Conservation (phyloP, 2,329 filamentous ascomycete species). For the Talaromyces sp. region DNA sequence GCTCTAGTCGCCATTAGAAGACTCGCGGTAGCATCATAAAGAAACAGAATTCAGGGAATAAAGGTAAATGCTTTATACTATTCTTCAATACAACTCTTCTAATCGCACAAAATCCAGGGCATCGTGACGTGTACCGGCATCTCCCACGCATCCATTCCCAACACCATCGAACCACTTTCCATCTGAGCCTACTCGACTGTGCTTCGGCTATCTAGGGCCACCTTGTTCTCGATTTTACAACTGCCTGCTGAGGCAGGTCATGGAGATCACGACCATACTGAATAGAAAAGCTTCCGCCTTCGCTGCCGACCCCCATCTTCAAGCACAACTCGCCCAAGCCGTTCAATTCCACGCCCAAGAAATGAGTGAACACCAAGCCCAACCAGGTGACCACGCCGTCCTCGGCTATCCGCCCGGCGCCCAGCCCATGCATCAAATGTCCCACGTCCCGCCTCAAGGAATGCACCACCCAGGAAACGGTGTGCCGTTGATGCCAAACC, state of each 20-base stretch:
- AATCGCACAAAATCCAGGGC: not conserved
- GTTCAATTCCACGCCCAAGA: conserved; percentile 38
- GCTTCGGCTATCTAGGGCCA: not conserved
- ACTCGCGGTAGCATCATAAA: not conserved
- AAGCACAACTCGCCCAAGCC: conserved; percentile 38
- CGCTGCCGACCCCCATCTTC: conserved; percentile 37
- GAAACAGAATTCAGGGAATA: not conserved
- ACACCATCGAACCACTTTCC: not conserved
- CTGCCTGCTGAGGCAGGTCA: conserved; percentile 33
- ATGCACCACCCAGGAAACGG: conserved; percentile 40
- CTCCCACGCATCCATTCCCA: not conserved
- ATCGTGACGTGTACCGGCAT: not conserved
- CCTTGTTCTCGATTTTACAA: conserved; percentile 4
- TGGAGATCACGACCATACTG: conserved; percentile 49
- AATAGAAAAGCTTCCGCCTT: conserved; percentile 44
- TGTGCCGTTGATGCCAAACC: conserved; percentile 51
- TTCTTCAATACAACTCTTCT: not conserved
- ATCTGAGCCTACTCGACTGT: not conserved
- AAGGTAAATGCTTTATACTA: not conserved
- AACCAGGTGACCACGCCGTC: conserved; percentile 51
- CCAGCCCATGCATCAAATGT: conserved; percentile 47
- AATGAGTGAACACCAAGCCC: conserved; percentile 54
- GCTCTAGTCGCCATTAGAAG: not conserved
- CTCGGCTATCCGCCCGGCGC: conserved; percentile 53
- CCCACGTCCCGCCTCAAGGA: conserved; percentile 39